A percentile compares a stretch with the other conserved stretches of the same genome.
Evolutionary conservation across 2,329 filamentous ascomycete species (phyloP).

Genomic region (Incumbomyces delicatus): DNA sequence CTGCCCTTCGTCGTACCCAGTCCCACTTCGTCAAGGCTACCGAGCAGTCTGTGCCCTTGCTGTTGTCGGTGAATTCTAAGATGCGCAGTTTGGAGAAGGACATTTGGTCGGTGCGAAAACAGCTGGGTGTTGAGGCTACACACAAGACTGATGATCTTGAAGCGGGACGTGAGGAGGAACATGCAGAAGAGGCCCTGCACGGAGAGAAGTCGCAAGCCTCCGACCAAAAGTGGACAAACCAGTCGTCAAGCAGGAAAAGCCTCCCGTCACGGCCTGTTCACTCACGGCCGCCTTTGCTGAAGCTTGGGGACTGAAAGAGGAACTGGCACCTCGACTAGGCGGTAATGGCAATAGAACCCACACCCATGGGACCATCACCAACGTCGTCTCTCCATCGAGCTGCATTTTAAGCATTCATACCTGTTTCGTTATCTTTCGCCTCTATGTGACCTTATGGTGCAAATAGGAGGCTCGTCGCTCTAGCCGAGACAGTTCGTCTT

Average conservation of each 20-base stretch:
- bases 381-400: too few species aligned
- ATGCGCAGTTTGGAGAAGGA: slow-evolving; percentile 33
- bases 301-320: slow-evolving; percentile 1
- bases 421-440: not conserved
- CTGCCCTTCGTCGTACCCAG: slow-evolving; percentile 35
- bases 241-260: not conserved
- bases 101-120: slow-evolving; percentile 20
- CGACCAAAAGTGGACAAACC: not conserved
- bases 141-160: not conserved
- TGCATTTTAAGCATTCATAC: not conserved
- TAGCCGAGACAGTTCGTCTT: too few species aligned
- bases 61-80: slow-evolving; percentile 30
- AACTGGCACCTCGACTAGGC: not conserved
- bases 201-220: not conserved
- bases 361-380: too few species aligned
- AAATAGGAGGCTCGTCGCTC: too few species aligned
- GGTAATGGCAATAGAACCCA: too few species aligned
- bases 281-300: not conserved
- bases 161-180: not conserved
- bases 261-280: slow-evolving; percentile 2
- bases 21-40: slow-evolving; percentile 32
- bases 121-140: slow-evolving; percentile 8
- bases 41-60: slow-evolving; percentile 26
- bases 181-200: not conserved
- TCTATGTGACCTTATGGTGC: too few species aligned